Evolutionary conservation across 2,329 filamentous ascomycete species (phyloP), one percentile per base, ranked within the genome.

Genomic region (Bipolaris victoriae): DNA sequence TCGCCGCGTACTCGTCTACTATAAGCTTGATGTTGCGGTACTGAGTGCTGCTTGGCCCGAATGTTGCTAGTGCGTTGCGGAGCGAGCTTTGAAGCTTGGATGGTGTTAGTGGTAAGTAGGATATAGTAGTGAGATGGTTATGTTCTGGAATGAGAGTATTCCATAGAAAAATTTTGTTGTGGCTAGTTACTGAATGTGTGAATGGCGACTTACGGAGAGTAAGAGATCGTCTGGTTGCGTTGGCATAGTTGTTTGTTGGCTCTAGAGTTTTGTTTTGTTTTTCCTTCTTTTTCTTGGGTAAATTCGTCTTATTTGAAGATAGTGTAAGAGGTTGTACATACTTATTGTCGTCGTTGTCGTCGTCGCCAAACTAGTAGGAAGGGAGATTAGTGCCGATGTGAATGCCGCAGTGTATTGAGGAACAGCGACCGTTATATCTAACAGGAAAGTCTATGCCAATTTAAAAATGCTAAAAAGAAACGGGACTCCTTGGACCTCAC

Each of bases 21-120:
- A 74, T 68, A 39, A 61, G 60, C 47, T 72, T 72, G 49, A 76
- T 71, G 47, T 53, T 55, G 39, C 49, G 57, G 52, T 74, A 76
- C 37, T 76, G 73, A 10, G 54, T 46, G 55, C 73, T 76, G 1
- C 60, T 11, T 1, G 64, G 52, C 5, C 74, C 73, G 52, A 76
- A 75, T 1, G 74, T 75, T 10, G 70, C 52, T 6, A 69, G 64
- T 9, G 70, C 64, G 36, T 76, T 76, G 55, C 72, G 74, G 20
- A 76, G 66, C 6, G 72, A 76, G 5, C 69, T 67, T 47, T 76
- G 63, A 7, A 76, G 66, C 74, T 76, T 40, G 36, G 22, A 3
- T 4, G 20, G 1, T 41, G n/a, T 63, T 50, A 55, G 35, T 50
- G 2, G 16, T 22, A n/a, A 36, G 20, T 15, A 6, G 37, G 16